phyloP scores from a whole-genome alignment of 139 green algal species.

The Picocystis salinarum region DNA sequence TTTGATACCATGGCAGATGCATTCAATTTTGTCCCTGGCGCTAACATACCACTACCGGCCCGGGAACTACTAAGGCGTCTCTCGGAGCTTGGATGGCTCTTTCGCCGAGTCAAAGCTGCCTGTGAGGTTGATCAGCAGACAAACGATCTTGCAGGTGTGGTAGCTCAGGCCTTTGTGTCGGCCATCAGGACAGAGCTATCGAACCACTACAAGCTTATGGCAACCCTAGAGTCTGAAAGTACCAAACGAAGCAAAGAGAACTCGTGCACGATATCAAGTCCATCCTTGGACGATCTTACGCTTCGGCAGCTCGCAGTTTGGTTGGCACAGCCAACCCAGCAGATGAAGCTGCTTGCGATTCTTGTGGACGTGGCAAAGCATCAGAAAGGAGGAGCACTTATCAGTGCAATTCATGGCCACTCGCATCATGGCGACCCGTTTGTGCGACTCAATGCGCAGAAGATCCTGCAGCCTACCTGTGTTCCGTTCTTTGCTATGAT shows the following conservation, averaged over 20 bases:
- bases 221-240: constrained; percentile 64
- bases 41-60: constrained; percentile 11
- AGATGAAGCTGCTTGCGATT: constrained; percentile 57
- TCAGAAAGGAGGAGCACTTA: constrained; percentile 40
- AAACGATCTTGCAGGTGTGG: too few species aligned
- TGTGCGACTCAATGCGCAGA: constrained; percentile 22
- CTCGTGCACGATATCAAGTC: too few species aligned
- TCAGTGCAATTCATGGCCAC: constrained; percentile 35
- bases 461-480: constrained; percentile 36
- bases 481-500: constrained; percentile 68
- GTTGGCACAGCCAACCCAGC: constrained; percentile 51
- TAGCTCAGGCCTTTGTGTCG: constrained; percentile 43
- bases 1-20: constrained; percentile 9
- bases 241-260: too few species aligned
- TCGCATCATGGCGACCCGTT: constrained; percentile 55
- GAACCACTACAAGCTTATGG: constrained; percentile 68
- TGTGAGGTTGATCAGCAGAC: too few species aligned
- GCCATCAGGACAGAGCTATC: constrained; percentile 40
- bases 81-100: constrained; percentile 51
- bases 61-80: constrained; percentile 23
- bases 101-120: too few species aligned
- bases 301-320: constrained; percentile 64
- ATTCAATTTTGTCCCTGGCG: constrained; percentile 9
- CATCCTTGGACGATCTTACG: constrained; percentile 30
- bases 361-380: constrained; percentile 27